Evolutionary conservation across 371 early-diverging fungal genomes (phyloP), one percentile per base, ranked within the genome.

Genomic region (Actinomortierella wolfii): DNA sequence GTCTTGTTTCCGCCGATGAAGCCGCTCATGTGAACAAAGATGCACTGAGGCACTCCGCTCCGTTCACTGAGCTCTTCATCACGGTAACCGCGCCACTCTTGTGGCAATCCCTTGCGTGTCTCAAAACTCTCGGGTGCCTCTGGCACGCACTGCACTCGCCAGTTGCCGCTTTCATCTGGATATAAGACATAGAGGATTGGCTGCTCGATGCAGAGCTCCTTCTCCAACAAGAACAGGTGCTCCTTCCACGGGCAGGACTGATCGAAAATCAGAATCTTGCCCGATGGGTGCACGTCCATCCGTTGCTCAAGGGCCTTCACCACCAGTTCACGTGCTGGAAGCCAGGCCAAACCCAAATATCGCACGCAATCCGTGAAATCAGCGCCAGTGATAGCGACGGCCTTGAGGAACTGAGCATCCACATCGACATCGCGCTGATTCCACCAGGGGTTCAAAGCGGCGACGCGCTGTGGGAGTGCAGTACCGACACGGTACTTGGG

Each of bases 21-120:
- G 40, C 99, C 99, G 14, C 91, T 83, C 67, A 94, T 93, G 73
- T 99, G 99, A 14, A 98, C 95, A 84, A 99, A 99, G 40, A 95
- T 83, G 59, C 93, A 91, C 18, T 88, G 94, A 24, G 89, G 85
- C 46, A 97, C 83, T 11, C 90, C 89, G 24, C 89, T 79, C 42
- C 90, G 78, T 59, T 85, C 86, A 55, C 89, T 86, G 66, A 99
- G 76, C 43, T 88, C 93, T 15, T 93, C 89, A 64, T 96, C 97
- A 56, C 97, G 89, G 66, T 91, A 76, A 6, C 99, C 99, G 64
- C 97, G 84, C 99, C 99, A 99, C 52, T 83, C 85, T 69, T 95
- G 92, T 17, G 96, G 96, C 57, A 99, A 81, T 20, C 97, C 89
- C 74, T 92, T 91, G 63, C 97, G 88, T 60, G 89, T 89, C 55